phyloP scores from a whole-genome alignment of 306 rosid species.

The Mimosa pudica region DNA sequence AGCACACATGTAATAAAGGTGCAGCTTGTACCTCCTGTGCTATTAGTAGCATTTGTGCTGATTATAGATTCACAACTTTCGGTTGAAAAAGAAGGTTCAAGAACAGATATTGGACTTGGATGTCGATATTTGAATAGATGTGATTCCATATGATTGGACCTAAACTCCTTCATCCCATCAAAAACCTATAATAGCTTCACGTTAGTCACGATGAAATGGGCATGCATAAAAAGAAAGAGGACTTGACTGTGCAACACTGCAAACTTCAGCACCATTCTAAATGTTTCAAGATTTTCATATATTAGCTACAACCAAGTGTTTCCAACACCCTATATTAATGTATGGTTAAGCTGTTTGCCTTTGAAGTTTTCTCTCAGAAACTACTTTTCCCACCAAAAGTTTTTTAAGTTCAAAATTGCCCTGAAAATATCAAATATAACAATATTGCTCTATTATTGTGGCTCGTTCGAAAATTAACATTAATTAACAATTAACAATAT shows the following conservation, averaged over 20 bases:
- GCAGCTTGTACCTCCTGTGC: conserved; percentile 63
- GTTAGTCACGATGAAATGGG: conserved; percentile 30
- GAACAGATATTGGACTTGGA: conserved; percentile 87
- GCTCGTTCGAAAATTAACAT: too few relatives aligned
- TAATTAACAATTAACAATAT: too few relatives aligned
- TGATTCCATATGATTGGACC: conserved; percentile 40
- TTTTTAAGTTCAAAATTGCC: too few relatives aligned
- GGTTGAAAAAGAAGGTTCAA: conserved; percentile 75
- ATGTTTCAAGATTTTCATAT: background rate
- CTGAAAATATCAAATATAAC: too few relatives aligned
- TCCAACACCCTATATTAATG: background rate
- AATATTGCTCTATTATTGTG: too few relatives aligned
- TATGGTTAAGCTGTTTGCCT: too few relatives aligned
- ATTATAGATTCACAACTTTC: conserved; percentile 78
- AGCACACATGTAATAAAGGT: background rate
- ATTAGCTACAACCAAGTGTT: background rate
- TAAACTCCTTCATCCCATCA: conserved; percentile 49
- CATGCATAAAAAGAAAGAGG: conserved; percentile 15
- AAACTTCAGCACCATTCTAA: background rate
- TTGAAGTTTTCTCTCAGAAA: too few relatives aligned
- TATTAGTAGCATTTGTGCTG: conserved; percentile 52
- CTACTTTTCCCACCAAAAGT: too few relatives aligned
- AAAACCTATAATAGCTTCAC: conserved; percentile 47
- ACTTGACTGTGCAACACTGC: background rate
- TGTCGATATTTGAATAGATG: conserved; percentile 51